Base-by-base conservation (phyloP, 768 basidiomycete species). In the Collybia sp. region DNA sequence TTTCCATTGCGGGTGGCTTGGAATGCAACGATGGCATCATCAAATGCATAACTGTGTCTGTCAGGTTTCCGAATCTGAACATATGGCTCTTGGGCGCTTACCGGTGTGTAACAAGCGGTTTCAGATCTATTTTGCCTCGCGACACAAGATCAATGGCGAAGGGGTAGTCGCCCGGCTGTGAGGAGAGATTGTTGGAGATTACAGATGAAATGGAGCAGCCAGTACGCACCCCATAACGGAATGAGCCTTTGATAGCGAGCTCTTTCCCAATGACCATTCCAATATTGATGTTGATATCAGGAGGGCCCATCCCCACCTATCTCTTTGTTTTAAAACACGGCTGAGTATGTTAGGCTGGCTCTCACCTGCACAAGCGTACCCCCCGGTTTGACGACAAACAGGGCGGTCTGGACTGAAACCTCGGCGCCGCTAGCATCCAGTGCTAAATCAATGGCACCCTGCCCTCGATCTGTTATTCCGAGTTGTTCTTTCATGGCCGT, bases 341-440 rank as follows among this genome's bases (percentile, higher is more conserved):
- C 10, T 18, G 17, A 37, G 10, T 13, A 37, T 6, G 6, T 37
- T 37, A 3, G 10, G 10, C 13, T 37, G 13, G n/a, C 35, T 18
- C 62, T 30, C 51, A 77, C 83, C 67, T 88, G 84, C 12, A 88
- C 80, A 57, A 80, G 78, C 2, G 77, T 83, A 40, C 91, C 90
- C 45, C 91, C 90, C 31, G 76, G 67, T 67, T 83, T 85, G 48
- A 80, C 85, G 42, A 94, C 67, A 58, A 80, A 77, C 51, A 93
- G 67, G 11, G 80, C 91, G 37, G 89, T 93, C 63, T 92, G 91
- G 49, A 96, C 88, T 42, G 91, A 95, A 5, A 83, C 83, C 63
- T 95, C 92, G 2, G 94, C 93, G 20, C 94, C 93, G 46, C 88
- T 92, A 11, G 92, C 92, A 58, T 98, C 94, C 39, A 96, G 70